Percentiles rank a stretch among this genome's conserved stretches.
Evolutionary conservation across 306 rosid genomes (phyloP).

Genomic region (Trifolium subterraneum): DNA sequence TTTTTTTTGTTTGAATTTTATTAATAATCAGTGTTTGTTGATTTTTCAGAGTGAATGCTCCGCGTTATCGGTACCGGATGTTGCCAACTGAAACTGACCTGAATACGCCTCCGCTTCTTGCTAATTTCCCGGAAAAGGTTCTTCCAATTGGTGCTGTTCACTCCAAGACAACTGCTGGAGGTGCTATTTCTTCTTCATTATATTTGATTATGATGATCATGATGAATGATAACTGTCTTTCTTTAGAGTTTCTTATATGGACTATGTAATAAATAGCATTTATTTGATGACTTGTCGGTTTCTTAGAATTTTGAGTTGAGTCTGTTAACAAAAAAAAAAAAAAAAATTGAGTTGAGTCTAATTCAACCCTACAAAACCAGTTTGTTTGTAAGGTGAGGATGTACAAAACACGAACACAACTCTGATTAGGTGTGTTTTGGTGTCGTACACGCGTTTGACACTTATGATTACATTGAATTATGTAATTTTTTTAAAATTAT

Average conservation of each 20-base stretch:
- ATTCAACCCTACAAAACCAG: too few species aligned
- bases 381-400: too few species aligned
- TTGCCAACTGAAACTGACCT: constrained; percentile 92
- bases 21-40: neutral
- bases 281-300: too few species aligned
- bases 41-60: constrained; percentile 70
- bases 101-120: constrained; percentile 72
- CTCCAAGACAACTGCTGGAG: constrained; percentile 58
- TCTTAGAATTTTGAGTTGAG: too few species aligned
- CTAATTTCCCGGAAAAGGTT: constrained; percentile 63
- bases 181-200: constrained; percentile 55
- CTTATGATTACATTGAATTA: too few species aligned
- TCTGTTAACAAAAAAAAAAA: too few species aligned
- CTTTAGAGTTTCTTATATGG: neutral
- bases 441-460: too few species aligned
- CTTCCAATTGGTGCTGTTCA: constrained; percentile 68
- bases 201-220: too few species aligned
- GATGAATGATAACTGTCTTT: neutral
- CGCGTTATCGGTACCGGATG: constrained; percentile 93
- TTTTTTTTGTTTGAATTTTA: neutral
- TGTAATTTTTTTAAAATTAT: too few species aligned
- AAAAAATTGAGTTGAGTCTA: too few species aligned
- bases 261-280: neutral
- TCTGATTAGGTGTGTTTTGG: too few species aligned
- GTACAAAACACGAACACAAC: too few species aligned